These are phyloP conservation scores for Pseudocercospora fuligena DNA, from an alignment of 2,329 filamentous ascomycete species.

Conservation along the genomic window DNA sequence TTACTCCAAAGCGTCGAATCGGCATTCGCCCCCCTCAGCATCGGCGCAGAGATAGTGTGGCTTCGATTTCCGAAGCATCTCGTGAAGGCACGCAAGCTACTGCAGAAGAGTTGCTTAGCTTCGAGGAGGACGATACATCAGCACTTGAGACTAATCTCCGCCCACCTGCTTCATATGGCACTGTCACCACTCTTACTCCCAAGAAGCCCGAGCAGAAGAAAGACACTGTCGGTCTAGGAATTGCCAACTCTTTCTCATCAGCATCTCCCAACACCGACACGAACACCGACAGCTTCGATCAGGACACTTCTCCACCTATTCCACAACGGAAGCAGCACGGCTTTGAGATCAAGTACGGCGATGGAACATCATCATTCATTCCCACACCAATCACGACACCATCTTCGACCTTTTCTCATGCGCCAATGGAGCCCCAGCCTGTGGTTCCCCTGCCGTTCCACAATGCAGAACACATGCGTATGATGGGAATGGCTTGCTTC, in stretches of 20 bases:
- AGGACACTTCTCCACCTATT: not conserved
- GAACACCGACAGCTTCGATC: not conserved
- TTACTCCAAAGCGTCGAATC: not conserved
- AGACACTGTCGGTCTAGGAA: constrained; percentile 13
- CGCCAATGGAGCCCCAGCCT: not conserved
- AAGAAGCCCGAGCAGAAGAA: not conserved
- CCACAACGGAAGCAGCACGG: constrained; percentile 2
- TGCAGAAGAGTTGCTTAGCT: constrained; percentile 14
- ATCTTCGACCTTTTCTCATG: not conserved
- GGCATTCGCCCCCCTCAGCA: not conserved
- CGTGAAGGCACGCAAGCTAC: not conserved
- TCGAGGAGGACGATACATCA: constrained; percentile 10
- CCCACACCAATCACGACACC: constrained; percentile 2
- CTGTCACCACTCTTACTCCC: not conserved
- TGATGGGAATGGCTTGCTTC: constrained; percentile 27
- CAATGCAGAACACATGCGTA: constrained; percentile 27
- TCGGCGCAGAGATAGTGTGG: not conserved
- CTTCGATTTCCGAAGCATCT: not conserved
- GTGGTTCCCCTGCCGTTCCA: not conserved
- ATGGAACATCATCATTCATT: constrained; percentile 12
- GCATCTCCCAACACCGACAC: not conserved
- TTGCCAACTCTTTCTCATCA: constrained; percentile 4
- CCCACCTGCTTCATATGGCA: not conserved
- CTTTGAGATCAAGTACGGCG: constrained; percentile 17
- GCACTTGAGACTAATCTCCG: not conserved